Evolutionary conservation across 2,329 filamentous ascomycete genomes (phyloP), one percentile per base, ranked within the genome.

Genomic region (Capronia coronata): DNA sequence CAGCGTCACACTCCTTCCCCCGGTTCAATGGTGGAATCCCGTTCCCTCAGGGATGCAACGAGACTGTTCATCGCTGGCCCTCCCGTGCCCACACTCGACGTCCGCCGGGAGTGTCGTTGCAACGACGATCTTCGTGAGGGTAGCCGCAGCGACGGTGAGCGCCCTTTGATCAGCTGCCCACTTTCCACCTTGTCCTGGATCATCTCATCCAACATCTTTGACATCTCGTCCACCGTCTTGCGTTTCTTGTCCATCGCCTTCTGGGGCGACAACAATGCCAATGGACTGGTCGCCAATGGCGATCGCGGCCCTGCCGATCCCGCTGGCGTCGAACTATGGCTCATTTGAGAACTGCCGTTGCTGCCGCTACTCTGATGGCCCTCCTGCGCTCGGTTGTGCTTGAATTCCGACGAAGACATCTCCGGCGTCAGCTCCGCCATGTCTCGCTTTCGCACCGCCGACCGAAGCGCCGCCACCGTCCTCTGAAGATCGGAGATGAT

Each of bases 401-500:
- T 65, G 43, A 58, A 52, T 16, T 68, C 68, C 2, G 61, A 56
- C 2, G 62, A 61, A 13, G 63, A 60, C 13, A 62, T 58, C 25
- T 72, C 69, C 7, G 65, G 62, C 10, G 67, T 67, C 51, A 74
- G 75, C 58, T 91, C 86, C 4, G 88, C 88, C 2, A 83, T 80
- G 55, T 96, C 91, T 43, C 90, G 81, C 55, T 91, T 93, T 48
- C 90, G 82, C 9, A 89, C 84, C 1, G 89, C 89, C 55, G 80
- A 91, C 35, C 89, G 83, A 46, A 98, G 75, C 1, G 93, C 93
- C 2, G 84, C 75, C 46, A 97, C 75, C 89, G 97, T 98, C 9
- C 86, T 80, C 65, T 96, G 91, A n/a, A 98, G 77, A 59, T 94
- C 91, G 6, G 85, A 82, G 63, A 98, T 96, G 68, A 97, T 91